Base-by-base conservation (phyloP, 164 flowering plant genomes). In the Dillenia turbinata region DNA sequence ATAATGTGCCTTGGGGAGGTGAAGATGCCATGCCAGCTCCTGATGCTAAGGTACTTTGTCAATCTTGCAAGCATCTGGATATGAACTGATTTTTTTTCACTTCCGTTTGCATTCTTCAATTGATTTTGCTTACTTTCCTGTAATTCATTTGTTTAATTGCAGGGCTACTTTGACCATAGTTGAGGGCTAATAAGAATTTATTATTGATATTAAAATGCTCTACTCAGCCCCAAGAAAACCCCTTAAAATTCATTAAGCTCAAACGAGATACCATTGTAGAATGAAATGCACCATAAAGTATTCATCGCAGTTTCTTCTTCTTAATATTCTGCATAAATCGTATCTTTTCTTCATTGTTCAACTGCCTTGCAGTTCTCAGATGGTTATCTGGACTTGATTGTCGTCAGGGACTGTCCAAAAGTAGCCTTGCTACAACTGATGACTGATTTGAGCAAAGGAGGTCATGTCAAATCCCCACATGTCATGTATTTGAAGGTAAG, bases 1-100 rank as follows among this genome's bases (percentile, higher is more conserved):
- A 89, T 56, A 95, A 95, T 77, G 99, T 95, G 24, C 94, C 97
- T 47, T 94, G 97, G 99, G 97, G 84, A 8, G 71, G 70, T 76
- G 94, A 89, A 79, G 80, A 78, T 59, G 65, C 87, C 57, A 73
- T 80, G 90, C 86, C 96, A 49, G 97, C 97, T 56, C 99, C 96
- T 66, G 66, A 86, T 69, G 96, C 99, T 26, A 81, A 89, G 96
- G 97, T 94, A 19, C 22, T 19, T 19, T 19, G 22, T 19, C 22
- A 19, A 19, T 19, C 22, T 19, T 19, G 22, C 22, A 19, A 19
- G 59, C 19, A 57, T 67, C 53, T 69, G 47, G 60, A 49, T 58
- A 52, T 53, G 8, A 47, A 52, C 7, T 56, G 16, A 17, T 17
- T 48, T 16, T 12, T 0, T 6, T 67, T n/a, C 19, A 19, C 22